These are phyloP conservation scores for Jamesozyma gamospora DNA, from an alignment of 805 yeast genomes.

Conservation along the genomic window DNA sequence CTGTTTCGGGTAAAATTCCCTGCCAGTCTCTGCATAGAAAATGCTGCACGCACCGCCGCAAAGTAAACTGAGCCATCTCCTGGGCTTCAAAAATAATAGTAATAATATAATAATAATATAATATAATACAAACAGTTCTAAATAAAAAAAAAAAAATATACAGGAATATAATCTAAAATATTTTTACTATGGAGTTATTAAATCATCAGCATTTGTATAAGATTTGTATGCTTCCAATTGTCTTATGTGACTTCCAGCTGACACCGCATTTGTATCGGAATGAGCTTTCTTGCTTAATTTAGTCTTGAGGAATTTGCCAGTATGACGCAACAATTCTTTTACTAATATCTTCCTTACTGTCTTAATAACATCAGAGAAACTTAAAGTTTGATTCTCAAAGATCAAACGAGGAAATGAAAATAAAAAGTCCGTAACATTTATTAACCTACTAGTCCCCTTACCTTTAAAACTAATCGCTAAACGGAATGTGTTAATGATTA, in stretches of 20 bases:
- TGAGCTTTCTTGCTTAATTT: constrained; percentile 37
- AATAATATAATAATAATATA: too few relatives aligned
- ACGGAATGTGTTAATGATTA: constrained; percentile 42
- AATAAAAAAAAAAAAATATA: too few relatives aligned
- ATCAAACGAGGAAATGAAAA: constrained; percentile 53
- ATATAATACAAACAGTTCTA: too few relatives aligned
- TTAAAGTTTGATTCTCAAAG: constrained; percentile 59
- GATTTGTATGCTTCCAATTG: constrained; percentile 9
- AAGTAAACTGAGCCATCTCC: too few relatives aligned
- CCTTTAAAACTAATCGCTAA: constrained; percentile 71
- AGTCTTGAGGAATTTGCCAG: constrained; percentile 73
- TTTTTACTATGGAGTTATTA: too few relatives aligned
- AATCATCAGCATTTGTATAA: constrained; percentile 6
- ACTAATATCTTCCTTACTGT: constrained; percentile 54
- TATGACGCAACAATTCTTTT: constrained; percentile 47
- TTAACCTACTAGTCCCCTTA: constrained; percentile 53
- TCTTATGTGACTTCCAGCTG: constrained; percentile 4
- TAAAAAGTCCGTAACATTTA: constrained; percentile 67
- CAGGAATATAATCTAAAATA: too few relatives aligned
- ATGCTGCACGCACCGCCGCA: too few relatives aligned
- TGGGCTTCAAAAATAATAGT: too few relatives aligned
- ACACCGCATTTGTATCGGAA: not conserved
- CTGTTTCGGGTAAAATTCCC: too few relatives aligned
- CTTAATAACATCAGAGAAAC: constrained; percentile 54
- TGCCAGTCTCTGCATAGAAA: too few relatives aligned